Conservation (phyloP, 495 filamentous ascomycete species). For the Melanomma pulvis-pyrius region DNA sequence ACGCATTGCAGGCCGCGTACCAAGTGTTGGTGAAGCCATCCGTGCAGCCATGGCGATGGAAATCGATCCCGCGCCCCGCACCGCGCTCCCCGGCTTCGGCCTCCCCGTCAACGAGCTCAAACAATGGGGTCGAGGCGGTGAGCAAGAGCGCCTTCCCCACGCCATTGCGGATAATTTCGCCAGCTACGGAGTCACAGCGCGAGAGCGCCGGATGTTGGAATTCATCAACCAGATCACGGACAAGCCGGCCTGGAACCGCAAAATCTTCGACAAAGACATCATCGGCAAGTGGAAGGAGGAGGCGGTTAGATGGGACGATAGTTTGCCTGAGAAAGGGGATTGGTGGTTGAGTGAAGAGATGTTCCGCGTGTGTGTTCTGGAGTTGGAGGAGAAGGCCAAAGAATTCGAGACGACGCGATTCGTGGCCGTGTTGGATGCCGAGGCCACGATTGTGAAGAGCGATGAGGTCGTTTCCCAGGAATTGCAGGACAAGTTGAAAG, state of each 20-base stretch:
- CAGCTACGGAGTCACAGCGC: constrained; percentile 40
- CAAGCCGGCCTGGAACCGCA: constrained; percentile 41
- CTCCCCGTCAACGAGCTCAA: constrained; percentile 46
- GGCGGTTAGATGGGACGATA: constrained; percentile 9
- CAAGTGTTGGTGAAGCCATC: not conserved
- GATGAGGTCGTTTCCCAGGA: constrained; percentile 25
- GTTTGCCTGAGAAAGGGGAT: constrained; percentile 5
- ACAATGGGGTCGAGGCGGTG: constrained; percentile 28
- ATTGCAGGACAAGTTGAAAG: constrained; percentile 19
- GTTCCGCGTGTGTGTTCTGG: constrained; percentile 14
- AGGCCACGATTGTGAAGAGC: constrained; percentile 35
- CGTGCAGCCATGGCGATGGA: not conserved
- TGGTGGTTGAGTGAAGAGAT: constrained; percentile 23
- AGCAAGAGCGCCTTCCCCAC: constrained; percentile 40
- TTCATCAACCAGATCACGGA: constrained; percentile 45
- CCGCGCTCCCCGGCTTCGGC: constrained; percentile 49
- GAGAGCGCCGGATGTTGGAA: constrained; percentile 45
- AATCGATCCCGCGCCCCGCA: not conserved
- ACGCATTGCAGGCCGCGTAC: not conserved
- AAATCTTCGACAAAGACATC: constrained; percentile 41
- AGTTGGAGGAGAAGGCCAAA: constrained; percentile 14
- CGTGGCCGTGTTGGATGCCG: constrained; percentile 30
- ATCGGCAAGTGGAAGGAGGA: constrained; percentile 34
- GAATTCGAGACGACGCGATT: constrained; percentile 3
- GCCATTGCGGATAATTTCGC: constrained; percentile 29